Base-by-base conservation (phyloP, 106 monocot genomes). In the Dendrobium officinale region DNA sequence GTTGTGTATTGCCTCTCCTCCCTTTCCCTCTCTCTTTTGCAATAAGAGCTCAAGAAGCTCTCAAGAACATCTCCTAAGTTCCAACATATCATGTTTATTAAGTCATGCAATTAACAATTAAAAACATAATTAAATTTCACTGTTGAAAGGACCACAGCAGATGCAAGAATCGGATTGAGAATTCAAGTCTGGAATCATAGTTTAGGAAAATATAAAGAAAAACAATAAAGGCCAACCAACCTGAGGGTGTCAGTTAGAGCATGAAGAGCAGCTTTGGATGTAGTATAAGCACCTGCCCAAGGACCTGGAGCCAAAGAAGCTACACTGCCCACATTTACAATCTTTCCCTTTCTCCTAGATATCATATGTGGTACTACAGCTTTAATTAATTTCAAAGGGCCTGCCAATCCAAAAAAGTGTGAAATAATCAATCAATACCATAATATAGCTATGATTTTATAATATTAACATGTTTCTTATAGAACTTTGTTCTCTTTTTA, bases 241-340 rank as follows among this genome's bases (percentile, higher is more conserved):
- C 95, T 98, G 55, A 98, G 86, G 18, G 83, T 89, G 84, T 98
- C 95, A 0, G 86, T 91, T 73, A 94, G 54, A 45, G 92, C 90
- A 84, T 97, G 94, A 83, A 92, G 33, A 80, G 94, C 86, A 85
- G 93, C 89, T 91, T 95, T 91, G 72, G 98, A 89, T 72, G 98
- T 86, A 58, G 93, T 80, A 82, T 95, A 99, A 67, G 66, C 87
- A 82, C 96, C 96, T 11, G 93, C 91, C 96, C 96, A 96, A 48
- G 98, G 98, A 82, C 95, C 95, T 87, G 95, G 84, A 15, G 92
- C 95, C 80, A 99, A 84, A 45, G 88, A 95, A 79, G 90, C 2
- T 54, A 95, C 77, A 86, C 96, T 96, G 74, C 96, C 96, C 42
- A 99, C 86, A 84, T 99, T 99, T 40, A 99, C 90, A 43, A 99